phyloP scores from a whole-genome alignment of 768 basidiomycete species.

The Podaxis mareebaensis region DNA sequence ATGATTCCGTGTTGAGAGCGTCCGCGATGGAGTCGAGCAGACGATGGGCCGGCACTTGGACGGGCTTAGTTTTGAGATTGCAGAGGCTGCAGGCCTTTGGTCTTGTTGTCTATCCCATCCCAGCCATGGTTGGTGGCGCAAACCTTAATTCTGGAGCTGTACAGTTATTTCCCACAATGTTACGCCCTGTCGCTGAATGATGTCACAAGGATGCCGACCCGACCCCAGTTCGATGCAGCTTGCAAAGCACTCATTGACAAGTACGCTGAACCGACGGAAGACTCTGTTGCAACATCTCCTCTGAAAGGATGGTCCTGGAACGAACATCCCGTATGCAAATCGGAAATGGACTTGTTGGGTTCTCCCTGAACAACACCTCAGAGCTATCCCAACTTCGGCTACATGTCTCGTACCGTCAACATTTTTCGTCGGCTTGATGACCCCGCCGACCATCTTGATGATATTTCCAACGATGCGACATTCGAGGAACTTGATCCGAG shows the following conservation, averaged over 20 bases:
- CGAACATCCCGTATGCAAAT: slow-evolving; percentile 17
- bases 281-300: slow-evolving; percentile 3
- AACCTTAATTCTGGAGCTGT: slow-evolving; percentile 60
- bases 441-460: slow-evolving; percentile 12
- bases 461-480: slow-evolving; percentile 17
- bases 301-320: slow-evolving; percentile 46
- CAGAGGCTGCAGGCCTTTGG: slow-evolving; percentile 25
- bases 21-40: slow-evolving; percentile 42
- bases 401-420: slow-evolving; percentile 39
- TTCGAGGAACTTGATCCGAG: slow-evolving; percentile 42
- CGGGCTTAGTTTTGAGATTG: slow-evolving; percentile 45
- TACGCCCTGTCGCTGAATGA: slow-evolving; percentile 2
- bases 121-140: slow-evolving; percentile 47
- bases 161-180: slow-evolving; percentile 47
- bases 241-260: slow-evolving; percentile 52
- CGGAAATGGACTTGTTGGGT: neutral
- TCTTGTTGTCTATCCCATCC: slow-evolving; percentile 29
- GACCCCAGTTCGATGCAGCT: slow-evolving; percentile 58
- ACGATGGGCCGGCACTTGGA: slow-evolving; percentile 33
- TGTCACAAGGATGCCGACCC: slow-evolving; percentile 47
- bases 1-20: slow-evolving; percentile 46
- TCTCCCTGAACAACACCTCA: slow-evolving; percentile 22
- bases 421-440: neutral
- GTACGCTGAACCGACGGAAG: slow-evolving; percentile 1
- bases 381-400: slow-evolving; percentile 43